Evolutionary conservation across 805 yeast species (phyloP), one percentile per base, ranked within the genome.

Genomic region (Sugiyamaella chiloensis): DNA sequence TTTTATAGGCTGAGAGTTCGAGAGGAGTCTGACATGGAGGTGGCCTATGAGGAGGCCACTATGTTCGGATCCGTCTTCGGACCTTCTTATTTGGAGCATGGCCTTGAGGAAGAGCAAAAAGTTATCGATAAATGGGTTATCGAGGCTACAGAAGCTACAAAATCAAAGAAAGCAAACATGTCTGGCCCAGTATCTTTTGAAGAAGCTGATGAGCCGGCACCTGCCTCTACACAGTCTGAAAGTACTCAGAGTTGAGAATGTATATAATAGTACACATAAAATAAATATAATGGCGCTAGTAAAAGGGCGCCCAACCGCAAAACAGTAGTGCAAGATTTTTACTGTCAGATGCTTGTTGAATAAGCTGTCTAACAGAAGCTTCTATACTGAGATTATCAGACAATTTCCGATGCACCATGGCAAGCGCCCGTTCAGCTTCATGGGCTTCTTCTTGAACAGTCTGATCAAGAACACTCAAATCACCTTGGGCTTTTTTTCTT

Each of bases 1-100:
- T 93, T 87, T 63, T 93, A 93, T 65, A 76, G 85, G 56, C 72
- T 87, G 50, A 80, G 96, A 62, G 87, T 89, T 75, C 80, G 84
- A 51, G 85, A 86, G 61, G 96, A 90, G 59, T 72, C 87, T 2
- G 87, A 83, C 63, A 70, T 73, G 61, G 77, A 78, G 62, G 74
- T 91, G 1, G 78, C 87, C 3, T 75, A 74, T 51, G 99, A 93
- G 74, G 96, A 93, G 65, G 79, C 88, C 6, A 74, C 73, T 48
- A 83, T 93, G 95, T 80, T 73, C 62, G 97, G 98, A 17, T 84
- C 95, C 1, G 77, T 82, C 6, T 87, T 73, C 65, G 79, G 79
- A 32, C 70, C 76, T 31, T 71, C 86, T 29, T 68, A 80, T 52
- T 66, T 88, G 50, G 85, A 84, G 44, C 72, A 73, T 60, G 95